Evolutionary conservation across 2,329 filamentous ascomycete species (phyloP).

Genomic region (Ceratocystis eucalypticola): DNA sequence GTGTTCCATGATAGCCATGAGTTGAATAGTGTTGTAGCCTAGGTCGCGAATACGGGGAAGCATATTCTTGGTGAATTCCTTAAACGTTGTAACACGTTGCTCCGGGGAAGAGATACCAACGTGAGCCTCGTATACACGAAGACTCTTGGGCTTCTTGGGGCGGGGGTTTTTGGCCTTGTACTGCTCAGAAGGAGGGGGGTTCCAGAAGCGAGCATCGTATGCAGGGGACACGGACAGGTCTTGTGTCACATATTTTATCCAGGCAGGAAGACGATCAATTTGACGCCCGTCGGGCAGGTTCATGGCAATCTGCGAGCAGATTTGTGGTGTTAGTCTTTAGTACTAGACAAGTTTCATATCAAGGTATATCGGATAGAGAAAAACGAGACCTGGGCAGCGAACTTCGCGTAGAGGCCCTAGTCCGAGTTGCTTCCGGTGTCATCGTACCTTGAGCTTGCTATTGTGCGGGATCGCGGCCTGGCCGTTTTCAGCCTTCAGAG

Average conservation of each 20-base stretch:
- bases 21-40: slow-evolving; percentile 93
- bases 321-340: not conserved
- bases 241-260: slow-evolving; percentile 96
- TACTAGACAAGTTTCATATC: not conserved
- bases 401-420: not conserved
- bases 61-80: slow-evolving; percentile 89
- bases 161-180: slow-evolving; percentile 76
- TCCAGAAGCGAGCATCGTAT: slow-evolving; percentile 96
- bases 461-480: slow-evolving; percentile 75
- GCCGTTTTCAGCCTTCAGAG: slow-evolving; percentile 58
- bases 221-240: slow-evolving; percentile 78
- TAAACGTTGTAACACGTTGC: slow-evolving; percentile 79
- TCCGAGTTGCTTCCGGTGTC: not conserved
- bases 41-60: slow-evolving; percentile 78
- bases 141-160: slow-evolving; percentile 71
- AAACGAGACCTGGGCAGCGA: too few relatives aligned
- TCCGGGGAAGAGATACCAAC: slow-evolving; percentile 94
- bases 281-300: slow-evolving; percentile 64
- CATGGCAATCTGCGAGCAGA: slow-evolving; percentile 56
- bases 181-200: slow-evolving; percentile 60
- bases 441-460: slow-evolving; percentile 78
- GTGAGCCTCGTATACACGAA: slow-evolving; percentile 96
- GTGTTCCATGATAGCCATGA: slow-evolving; percentile 99
- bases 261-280: slow-evolving; percentile 80
- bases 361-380: not conserved